Percentiles rank a stretch among this genome's conserved stretches.
Conservation (phyloP, 192 early-diverging fungal genomes). For the Rhizophagus clarus region DNA sequence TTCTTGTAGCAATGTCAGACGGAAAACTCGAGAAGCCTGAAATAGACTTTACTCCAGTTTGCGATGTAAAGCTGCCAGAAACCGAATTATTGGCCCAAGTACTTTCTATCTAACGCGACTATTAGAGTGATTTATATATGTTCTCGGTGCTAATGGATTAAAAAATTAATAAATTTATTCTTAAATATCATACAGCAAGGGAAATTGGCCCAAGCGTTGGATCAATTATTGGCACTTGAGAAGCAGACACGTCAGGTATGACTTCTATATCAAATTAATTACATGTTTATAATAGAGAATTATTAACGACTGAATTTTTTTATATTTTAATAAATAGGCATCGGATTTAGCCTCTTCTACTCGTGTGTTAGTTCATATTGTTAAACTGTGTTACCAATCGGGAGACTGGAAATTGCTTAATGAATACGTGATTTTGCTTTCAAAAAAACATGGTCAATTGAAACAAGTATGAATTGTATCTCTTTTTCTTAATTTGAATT, state of each 20-base stretch:
- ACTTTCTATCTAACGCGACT: not conserved
- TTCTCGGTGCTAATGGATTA: not conserved
- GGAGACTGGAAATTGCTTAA: conserved; percentile 89
- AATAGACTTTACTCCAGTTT: conserved; percentile 82
- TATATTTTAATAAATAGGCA: conserved; percentile 58
- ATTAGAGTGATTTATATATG: not conserved
- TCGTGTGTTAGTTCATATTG: conserved; percentile 79
- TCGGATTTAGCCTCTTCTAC: conserved; percentile 89
- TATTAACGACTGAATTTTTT: not conserved
- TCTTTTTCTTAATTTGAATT: not conserved
- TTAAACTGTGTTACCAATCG: conserved; percentile 71
- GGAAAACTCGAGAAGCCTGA: conserved; percentile 84
- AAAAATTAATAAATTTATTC: not conserved
- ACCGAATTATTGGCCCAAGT: conserved; percentile 72
- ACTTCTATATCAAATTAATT: not conserved
- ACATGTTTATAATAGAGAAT: not conserved
- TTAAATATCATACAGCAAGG: conserved; percentile 54
- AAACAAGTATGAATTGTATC: conserved; percentile 65
- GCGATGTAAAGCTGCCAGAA: conserved; percentile 78
- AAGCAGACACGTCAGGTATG: conserved; percentile 94
- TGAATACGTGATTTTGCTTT: conserved; percentile 86
- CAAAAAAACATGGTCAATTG: conserved; percentile 97
- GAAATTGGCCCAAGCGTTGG: conserved; percentile 82
- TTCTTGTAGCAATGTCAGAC: conserved; percentile 43
- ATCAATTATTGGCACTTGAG: conserved; percentile 82